These are phyloP conservation scores for Sphagnum contortum DNA, from an alignment of 225 moss, liverwort and hornwort genomes.

Conservation along the genomic window DNA sequence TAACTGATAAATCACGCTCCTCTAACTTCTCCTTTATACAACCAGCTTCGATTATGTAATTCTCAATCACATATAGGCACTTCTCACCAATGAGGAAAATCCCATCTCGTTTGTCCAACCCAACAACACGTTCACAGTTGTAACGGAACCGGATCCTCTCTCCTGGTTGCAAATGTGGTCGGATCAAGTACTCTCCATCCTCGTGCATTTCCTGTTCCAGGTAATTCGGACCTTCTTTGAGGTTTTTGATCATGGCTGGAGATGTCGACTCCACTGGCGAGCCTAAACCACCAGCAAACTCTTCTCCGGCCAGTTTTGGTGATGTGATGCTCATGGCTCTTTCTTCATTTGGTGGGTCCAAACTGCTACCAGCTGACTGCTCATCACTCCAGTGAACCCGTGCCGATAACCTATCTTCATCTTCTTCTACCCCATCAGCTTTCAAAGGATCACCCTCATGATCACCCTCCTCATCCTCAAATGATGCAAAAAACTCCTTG, in stretches of 20 bases:
- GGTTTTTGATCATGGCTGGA: conserved; percentile 21
- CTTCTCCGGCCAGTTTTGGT: conserved; percentile 25
- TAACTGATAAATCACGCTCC: conserved; percentile 70
- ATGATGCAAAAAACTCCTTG: conserved; percentile 30
- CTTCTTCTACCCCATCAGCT: conserved; percentile 35
- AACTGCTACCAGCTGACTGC: conserved; percentile 8
- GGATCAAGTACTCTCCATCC: conserved; percentile 80
- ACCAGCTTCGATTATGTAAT: conserved; percentile 69
- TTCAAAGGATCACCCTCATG: conserved; percentile 22
- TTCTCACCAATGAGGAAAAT: conserved; percentile 85
- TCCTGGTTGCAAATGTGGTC: conserved; percentile 81
- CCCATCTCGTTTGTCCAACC: conserved; percentile 86
- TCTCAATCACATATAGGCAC: conserved; percentile 82
- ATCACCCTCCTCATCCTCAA: conserved; percentile 21
- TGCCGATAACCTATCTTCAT: conserved; percentile 33
- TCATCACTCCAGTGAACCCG: conserved; percentile 39
- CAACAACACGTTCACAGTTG: conserved; percentile 91
- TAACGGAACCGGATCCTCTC: conserved; percentile 75
- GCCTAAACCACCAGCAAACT: conserved; percentile 25
- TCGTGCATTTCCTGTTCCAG: conserved; percentile 68
- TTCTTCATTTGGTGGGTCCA: conserved; percentile 9
- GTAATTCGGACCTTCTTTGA: conserved; percentile 53
- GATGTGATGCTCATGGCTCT: conserved; percentile 18
- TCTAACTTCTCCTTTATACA: conserved; percentile 81
- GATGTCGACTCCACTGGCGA: conserved; percentile 27